These are phyloP conservation scores for Penicillium griseofulvum DNA, from an alignment of 2,329 filamentous ascomycete genomes.

Conservation along the genomic window DNA sequence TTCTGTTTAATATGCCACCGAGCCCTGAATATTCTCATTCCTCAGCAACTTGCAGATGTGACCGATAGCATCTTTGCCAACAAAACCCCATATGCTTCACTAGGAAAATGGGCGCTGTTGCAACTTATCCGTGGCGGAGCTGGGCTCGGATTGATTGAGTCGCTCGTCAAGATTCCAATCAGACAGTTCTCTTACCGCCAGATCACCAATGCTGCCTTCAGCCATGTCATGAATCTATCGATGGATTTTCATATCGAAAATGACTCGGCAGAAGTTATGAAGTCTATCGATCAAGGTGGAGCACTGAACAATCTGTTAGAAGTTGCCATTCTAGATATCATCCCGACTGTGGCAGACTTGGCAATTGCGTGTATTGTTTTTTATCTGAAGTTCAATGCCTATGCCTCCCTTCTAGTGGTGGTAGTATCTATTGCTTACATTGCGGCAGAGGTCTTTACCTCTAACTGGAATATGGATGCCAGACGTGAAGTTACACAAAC, in stretches of 20 bases:
- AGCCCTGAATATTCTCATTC: slow-evolving; percentile 6
- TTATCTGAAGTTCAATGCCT: slow-evolving; percentile 60
- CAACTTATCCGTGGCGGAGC: slow-evolving; percentile 4
- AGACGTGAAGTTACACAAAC: slow-evolving; percentile 41
- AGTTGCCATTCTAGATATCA: slow-evolving; percentile 56
- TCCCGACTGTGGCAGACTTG: slow-evolving; percentile 56
- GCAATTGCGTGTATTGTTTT: slow-evolving; percentile 40
- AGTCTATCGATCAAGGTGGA: slow-evolving; percentile 62
- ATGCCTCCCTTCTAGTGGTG: slow-evolving; percentile 51
- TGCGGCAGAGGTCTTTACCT: slow-evolving; percentile 44
- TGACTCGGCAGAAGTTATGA: slow-evolving; percentile 62
- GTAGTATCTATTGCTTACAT: slow-evolving; percentile 51
- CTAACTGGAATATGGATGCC: slow-evolving; percentile 39
- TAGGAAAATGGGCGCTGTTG: slow-evolving; percentile 6
- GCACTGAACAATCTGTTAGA: slow-evolving; percentile 60
- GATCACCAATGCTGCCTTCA: slow-evolving; percentile 60
- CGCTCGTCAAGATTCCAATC: slow-evolving; percentile 43
- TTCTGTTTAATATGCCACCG: slow-evolving; percentile 3
- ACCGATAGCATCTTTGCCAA: slow-evolving; percentile 9
- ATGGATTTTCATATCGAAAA: slow-evolving; percentile 68
- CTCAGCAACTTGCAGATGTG: slow-evolving; percentile 7
- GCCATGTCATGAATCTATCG: slow-evolving; percentile 64
- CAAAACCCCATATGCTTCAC: slow-evolving; percentile 4
- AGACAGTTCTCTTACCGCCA: slow-evolving; percentile 57
- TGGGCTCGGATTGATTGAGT: background rate